These are phyloP conservation scores for Calonectria hawksworthii DNA, from an alignment of 2,329 filamentous ascomycete species.

Conservation along the genomic window DNA sequence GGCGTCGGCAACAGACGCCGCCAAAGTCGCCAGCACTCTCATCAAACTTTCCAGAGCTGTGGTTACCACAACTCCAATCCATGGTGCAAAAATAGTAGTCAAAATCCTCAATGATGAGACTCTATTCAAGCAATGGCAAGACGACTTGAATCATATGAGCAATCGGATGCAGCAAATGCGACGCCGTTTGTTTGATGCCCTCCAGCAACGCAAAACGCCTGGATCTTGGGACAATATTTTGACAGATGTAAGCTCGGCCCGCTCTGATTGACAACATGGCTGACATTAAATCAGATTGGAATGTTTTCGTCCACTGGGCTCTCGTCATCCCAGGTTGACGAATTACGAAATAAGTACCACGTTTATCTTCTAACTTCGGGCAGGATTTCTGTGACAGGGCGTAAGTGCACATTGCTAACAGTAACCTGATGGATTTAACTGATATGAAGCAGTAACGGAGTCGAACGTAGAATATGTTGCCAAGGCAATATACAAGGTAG, in stretches of 20 bases:
- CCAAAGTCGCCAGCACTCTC: background rate
- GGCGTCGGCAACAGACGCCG: background rate
- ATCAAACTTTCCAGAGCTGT: background rate
- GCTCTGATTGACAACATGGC: background rate
- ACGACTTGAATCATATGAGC: background rate
- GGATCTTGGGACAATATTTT: background rate
- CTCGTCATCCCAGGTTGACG: background rate
- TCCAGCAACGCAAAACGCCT: background rate
- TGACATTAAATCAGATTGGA: background rate
- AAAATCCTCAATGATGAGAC: background rate
- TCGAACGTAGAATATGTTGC: background rate
- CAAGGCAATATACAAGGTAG: background rate
- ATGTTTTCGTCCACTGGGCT: background rate
- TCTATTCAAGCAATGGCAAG: background rate
- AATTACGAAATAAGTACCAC: background rate
- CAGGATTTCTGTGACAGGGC: background rate
- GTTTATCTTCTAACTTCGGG: background rate
- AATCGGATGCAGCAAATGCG: background rate
- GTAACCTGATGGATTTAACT: background rate
- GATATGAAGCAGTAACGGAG: background rate
- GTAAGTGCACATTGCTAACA: background rate
- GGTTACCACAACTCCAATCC: background rate
- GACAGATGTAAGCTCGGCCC: background rate
- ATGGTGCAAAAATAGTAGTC: background rate
- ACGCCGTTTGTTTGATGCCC: background rate